A percentile compares a stretch with the other conserved stretches of the same genome.
Evolutionary conservation across 2,329 filamentous ascomycete species (phyloP).

Genomic region (Sclerotinia borealis): DNA sequence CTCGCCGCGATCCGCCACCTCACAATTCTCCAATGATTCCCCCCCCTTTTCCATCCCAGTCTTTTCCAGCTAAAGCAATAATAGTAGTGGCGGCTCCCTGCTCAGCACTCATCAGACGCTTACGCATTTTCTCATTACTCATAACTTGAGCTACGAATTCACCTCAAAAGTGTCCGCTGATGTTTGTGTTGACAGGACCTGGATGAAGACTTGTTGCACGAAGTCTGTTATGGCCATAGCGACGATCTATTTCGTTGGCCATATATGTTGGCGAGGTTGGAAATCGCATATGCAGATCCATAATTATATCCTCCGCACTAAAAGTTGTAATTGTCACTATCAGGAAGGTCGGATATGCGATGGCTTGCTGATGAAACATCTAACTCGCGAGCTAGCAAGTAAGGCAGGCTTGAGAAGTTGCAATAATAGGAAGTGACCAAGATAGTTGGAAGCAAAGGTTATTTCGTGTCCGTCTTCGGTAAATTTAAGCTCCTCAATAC

Average conservation of each 20-base stretch:
- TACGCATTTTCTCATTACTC: too few species aligned
- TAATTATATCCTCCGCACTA: neutral
- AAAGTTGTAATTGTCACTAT: neutral
- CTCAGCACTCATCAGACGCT: too few species aligned
- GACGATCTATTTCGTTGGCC: neutral
- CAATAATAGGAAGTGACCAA: slow-evolving; percentile 48
- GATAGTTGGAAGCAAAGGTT: slow-evolving; percentile 47
- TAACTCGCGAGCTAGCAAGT: slow-evolving; percentile 30
- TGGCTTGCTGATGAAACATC: neutral
- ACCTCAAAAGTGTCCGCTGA: too few species aligned
- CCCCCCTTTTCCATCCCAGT: too few species aligned
- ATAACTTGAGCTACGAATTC: too few species aligned
- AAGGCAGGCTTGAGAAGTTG: slow-evolving; percentile 41
- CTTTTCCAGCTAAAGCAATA: too few species aligned
- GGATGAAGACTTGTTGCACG: neutral
- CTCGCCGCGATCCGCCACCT: too few species aligned
- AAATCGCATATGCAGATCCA: neutral
- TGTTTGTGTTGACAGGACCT: too few species aligned
- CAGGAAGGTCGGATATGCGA: neutral
- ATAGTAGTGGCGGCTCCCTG: too few species aligned
- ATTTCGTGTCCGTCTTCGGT: slow-evolving; percentile 43
- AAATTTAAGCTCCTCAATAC: slow-evolving; percentile 24
- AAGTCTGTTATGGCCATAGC: neutral
- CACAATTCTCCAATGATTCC: too few species aligned
- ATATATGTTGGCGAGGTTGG: neutral